Percentiles rank a stretch among this genome's conserved stretches.
Evolutionary conservation across 306 rosid species (phyloP).

Genomic region (Spatholobus suberectus): DNA sequence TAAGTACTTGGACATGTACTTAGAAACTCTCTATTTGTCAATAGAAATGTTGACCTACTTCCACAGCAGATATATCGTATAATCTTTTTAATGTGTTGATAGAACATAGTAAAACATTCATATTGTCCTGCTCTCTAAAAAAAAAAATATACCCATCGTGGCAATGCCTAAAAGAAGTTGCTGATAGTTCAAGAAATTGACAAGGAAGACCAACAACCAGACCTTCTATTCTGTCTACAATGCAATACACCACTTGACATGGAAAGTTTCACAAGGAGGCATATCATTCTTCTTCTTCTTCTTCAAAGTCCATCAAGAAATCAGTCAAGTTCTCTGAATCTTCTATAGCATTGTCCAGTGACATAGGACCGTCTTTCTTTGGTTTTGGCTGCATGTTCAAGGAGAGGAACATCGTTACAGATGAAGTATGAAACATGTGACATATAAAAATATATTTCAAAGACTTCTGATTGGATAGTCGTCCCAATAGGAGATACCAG

Average conservation of each 20-base stretch:
- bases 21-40: background rate
- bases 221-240: slow-evolving; percentile 17
- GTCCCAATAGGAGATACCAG: background rate
- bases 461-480: slow-evolving; percentile 5
- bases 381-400: slow-evolving; percentile 68
- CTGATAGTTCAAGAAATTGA: slow-evolving; percentile 13
- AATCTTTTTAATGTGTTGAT: background rate
- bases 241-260: background rate
- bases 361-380: slow-evolving; percentile 67
- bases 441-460: slow-evolving; percentile 15
- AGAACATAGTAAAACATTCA: background rate
- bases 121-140: too few species aligned
- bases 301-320: slow-evolving; percentile 90
- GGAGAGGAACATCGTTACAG: background rate
- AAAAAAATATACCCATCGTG: background rate
- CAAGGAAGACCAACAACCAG: slow-evolving; percentile 19
- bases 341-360: slow-evolving; percentile 76
- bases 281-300: slow-evolving; percentile 72
- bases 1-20: background rate
- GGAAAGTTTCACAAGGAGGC: slow-evolving; percentile 32
- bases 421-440: slow-evolving; percentile 32
- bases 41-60: background rate
- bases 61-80: background rate
- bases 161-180: background rate
- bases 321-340: slow-evolving; percentile 92